Percentiles rank a stretch among this genome's conserved stretches.
Evolutionary conservation across 2,329 filamentous ascomycete species (phyloP).

Genomic region (Trichoderma lentiforme): DNA sequence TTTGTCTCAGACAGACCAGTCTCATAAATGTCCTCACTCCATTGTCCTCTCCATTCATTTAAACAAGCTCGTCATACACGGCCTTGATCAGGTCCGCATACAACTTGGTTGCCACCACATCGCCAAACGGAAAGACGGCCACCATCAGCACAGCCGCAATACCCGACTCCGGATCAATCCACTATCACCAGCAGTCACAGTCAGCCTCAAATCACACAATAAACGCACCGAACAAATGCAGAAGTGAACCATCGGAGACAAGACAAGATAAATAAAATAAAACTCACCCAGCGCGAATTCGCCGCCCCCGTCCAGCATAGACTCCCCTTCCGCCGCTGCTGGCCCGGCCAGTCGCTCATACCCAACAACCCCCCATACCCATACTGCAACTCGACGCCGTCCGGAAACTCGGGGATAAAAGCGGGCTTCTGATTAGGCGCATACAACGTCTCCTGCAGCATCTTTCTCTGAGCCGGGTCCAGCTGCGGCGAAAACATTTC

Average conservation of each 20-base stretch:
- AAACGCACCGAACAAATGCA: neutral
- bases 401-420: conserved; percentile 38
- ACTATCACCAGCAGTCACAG: conserved; percentile 23
- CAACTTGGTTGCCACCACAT: conserved; percentile 34
- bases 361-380: conserved; percentile 41
- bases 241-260: neutral
- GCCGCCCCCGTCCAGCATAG: conserved; percentile 43
- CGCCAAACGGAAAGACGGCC: conserved; percentile 38
- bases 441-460: conserved; percentile 24
- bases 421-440: conserved; percentile 24
- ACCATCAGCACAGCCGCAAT: conserved; percentile 40
- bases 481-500: conserved; percentile 43
- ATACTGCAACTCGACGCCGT: conserved; percentile 32
- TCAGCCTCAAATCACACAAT: neutral
- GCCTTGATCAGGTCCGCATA: conserved; percentile 40
- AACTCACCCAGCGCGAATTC: conserved; percentile 43
- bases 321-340: conserved; percentile 41
- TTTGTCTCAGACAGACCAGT: neutral
- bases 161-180: conserved; percentile 38
- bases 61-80: conserved; percentile 33
- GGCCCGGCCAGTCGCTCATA: conserved; percentile 38
- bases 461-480: conserved; percentile 27
- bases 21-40: neutral
- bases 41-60: neutral
- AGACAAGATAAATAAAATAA: neutral